phyloP scores from a whole-genome alignment of 352 stramenopile genomes.

The Blastocystis hominis region DNA sequence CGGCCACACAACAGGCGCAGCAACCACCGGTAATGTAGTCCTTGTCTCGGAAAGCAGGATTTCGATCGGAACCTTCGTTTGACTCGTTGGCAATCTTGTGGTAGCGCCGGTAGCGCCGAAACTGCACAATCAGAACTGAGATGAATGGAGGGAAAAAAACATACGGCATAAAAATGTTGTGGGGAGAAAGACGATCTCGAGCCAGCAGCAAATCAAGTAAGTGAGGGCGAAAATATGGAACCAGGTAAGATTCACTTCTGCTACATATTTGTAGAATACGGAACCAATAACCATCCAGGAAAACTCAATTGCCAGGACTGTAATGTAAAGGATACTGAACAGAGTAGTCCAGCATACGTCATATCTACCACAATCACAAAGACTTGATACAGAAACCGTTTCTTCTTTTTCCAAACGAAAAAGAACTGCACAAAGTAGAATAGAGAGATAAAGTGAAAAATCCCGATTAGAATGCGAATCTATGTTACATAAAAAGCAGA shows the following conservation, averaged over 20 bases:
- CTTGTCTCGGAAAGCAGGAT: not conserved
- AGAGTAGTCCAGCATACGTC: not conserved
- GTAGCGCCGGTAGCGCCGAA: not conserved
- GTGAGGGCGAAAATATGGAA: not conserved
- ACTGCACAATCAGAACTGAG: slow-evolving; percentile 7
- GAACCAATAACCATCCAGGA: slow-evolving; percentile 8
- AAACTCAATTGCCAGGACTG: not conserved
- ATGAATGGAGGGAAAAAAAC: not conserved
- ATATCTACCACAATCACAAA: not conserved
- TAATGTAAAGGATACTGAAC: slow-evolving; percentile 25
- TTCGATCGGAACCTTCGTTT: not conserved
- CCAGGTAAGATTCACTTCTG: not conserved
- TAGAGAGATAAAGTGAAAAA: not conserved
- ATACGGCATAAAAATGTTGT: not conserved
- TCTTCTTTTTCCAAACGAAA: not conserved
- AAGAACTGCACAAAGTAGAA: not conserved
- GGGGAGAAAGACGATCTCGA: not conserved
- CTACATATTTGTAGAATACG: not conserved
- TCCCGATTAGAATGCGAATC: slow-evolving; percentile 8
- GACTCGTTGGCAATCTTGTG: not conserved
- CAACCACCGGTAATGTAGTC: not conserved
- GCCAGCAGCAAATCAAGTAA: slow-evolving; percentile 1
- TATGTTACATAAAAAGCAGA: not conserved
- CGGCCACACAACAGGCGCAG: slow-evolving; percentile 16
- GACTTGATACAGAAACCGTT: not conserved